Evolutionary conservation across 2,329 filamentous ascomycete species (phyloP), one percentile per base, ranked within the genome.

Genomic region (Fusarium metavorans): DNA sequence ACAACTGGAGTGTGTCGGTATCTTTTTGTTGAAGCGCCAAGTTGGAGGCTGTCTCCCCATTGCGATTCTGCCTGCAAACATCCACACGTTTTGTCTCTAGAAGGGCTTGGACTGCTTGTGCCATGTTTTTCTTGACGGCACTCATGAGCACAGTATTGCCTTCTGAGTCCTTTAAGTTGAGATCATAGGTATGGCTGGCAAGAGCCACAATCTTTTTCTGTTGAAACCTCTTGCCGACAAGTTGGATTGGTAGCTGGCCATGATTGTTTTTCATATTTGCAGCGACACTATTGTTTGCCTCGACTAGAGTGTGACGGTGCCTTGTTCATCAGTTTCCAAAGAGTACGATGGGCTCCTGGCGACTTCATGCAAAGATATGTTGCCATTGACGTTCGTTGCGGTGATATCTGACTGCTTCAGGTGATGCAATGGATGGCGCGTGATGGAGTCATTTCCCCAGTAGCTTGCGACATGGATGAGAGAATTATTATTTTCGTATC

Each of bases 271-370:
- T 5, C 39, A 43, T 43, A 6, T 20, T 20, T 13, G 39, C n/a
- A 43, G 10, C 6, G n/a, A n/a, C 10, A 7, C 5, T n/a, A 20
- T 43, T 43, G 39, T 43, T 10, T 43, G 11, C n/a, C 10, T 20
- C 11, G n/a, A 43, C 6, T 20, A 43, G 39, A 43, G n/a, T 20
- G 6, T 43, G 6, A 5, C 5, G 5, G 13, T n/a, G n/a, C 6
- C 39, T 9, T n/a, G 18, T n/a, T 3, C n/a, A 11, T 0, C 8
- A 9, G 5, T n/a, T n/a, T 9, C 0, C 3, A 7, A n/a, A 39
- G 1, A n/a, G 37, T 11, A 3, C n/a, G 3, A 3, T 41, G 37
- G 9, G 9, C 10, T 5, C 2, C 4, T 13, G n/a, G 2, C 2
- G 18, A 20, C 1, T 20, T 41, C 39, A 20, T 43, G 39, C 39